Evolutionary conservation across 2,329 filamentous ascomycete genomes (phyloP), one percentile per base, ranked within the genome.

Genomic region (Westerdykella aurantiaca): DNA sequence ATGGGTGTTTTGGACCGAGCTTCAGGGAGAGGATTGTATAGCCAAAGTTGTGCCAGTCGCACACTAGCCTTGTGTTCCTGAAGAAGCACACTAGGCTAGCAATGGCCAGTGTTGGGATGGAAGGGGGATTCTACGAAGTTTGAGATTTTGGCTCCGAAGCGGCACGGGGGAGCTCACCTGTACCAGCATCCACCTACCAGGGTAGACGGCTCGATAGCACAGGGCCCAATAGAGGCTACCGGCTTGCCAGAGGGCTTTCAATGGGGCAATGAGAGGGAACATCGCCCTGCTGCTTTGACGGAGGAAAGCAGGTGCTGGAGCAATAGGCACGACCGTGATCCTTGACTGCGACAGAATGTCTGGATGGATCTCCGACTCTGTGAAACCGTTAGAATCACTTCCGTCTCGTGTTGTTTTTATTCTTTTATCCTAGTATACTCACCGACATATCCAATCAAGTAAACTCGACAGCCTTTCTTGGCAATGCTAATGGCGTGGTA

Each of bases 41-140:
- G 55, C 91, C 93, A 68, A 96, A 97, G 69, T 98, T 98, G 73
- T 98, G 93, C 93, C 93, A 98, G 72, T 98, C 93, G 43, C 97
- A 86, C 48, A 97, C 76, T 4, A 98, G 77, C 44, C 80, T 80
- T 33, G 87, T 95, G 55, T 87, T 84, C 39, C 93, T 83, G 40
- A 95, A 66, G 54, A 82, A 79, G 57, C 86, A 87, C 38, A 88
- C 75, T 3, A 90, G 49, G 17, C 83, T 75, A 13, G 88, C 85
- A 31, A 96, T 73, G 41, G 84, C 79, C 17, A 98, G 79, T 0
- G 89, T 95, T 0, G 93, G 93, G 46, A 97, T 95, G 0, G 91
- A 93, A 0, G 93, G 93, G 6, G 93, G 93, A 57, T 97, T 98
- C 77, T 96, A 68, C 5, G 51, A 23, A 4, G 51, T 37, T 37